These are phyloP conservation scores for Plectranthus barbatus DNA, from an alignment of 257 asterid species.

Conservation along the genomic window DNA sequence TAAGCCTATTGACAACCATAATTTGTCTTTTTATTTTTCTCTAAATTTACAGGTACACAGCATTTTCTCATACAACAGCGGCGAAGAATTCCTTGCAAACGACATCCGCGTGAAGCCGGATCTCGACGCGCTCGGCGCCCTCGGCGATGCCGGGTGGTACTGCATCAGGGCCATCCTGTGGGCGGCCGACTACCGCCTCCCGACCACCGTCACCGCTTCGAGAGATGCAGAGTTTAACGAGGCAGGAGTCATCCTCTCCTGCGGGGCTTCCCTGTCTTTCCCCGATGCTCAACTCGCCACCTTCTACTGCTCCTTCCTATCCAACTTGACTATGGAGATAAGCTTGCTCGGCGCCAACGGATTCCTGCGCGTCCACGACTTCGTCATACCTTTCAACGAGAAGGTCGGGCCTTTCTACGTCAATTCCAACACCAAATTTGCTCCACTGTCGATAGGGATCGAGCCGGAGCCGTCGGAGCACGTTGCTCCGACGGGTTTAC, in stretches of 20 bases:
- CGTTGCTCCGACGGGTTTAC: slow-evolving; percentile 37
- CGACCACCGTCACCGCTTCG: slow-evolving; percentile 20
- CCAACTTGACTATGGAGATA: slow-evolving; percentile 44
- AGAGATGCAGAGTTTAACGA: slow-evolving; percentile 18
- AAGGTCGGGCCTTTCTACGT: slow-evolving; percentile 31
- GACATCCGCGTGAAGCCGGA: slow-evolving; percentile 36
- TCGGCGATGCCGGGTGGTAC: slow-evolving; percentile 35
- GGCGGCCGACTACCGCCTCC: slow-evolving; percentile 27
- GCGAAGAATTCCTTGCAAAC: slow-evolving; percentile 19
- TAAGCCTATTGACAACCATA: too few species aligned
- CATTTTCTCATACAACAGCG: slow-evolving; percentile 16
- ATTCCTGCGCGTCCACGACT: slow-evolving; percentile 39
- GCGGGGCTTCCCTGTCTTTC: slow-evolving; percentile 25
- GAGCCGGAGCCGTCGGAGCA: slow-evolving; percentile 35
- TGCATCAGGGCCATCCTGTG: slow-evolving; percentile 27
- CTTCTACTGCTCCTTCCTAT: slow-evolving; percentile 50
- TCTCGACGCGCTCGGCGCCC: slow-evolving; percentile 27
- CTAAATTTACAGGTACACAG: slow-evolving; percentile 36
- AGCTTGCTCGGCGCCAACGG: slow-evolving; percentile 53
- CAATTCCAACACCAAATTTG: slow-evolving; percentile 23
- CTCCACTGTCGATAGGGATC: slow-evolving; percentile 26
- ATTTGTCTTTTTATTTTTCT: too few species aligned
- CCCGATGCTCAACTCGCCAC: slow-evolving; percentile 23
- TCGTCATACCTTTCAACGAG: slow-evolving; percentile 50
- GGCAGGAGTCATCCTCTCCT: slow-evolving; percentile 23